A percentile compares a stretch with the other conserved stretches of the same genome.
phyloP scores from a whole-genome alignment of 1,284 basidiomycete genomes.

The Microbotryum scabiosae region DNA sequence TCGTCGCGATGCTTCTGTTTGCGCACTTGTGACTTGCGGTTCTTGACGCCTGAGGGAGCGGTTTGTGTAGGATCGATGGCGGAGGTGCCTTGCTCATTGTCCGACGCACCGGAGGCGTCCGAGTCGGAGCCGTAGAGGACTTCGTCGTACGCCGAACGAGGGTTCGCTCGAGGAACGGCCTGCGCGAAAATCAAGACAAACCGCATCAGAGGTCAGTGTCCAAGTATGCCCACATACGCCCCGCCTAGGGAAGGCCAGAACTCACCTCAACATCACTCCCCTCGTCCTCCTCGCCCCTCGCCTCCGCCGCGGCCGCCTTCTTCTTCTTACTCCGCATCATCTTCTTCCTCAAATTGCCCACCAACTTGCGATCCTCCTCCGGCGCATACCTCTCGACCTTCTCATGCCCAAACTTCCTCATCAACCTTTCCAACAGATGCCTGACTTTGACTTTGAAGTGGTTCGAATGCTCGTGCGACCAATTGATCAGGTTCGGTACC shows the following conservation, averaged over 20 bases:
- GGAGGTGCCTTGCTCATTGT: slow-evolving; percentile 49
- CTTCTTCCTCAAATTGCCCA: slow-evolving; percentile 82
- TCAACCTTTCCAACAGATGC: slow-evolving; percentile 93
- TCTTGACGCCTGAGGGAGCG: slow-evolving; percentile 10
- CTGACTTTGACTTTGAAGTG: slow-evolving; percentile 96
- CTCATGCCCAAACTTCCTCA: slow-evolving; percentile 82
- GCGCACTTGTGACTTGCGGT: slow-evolving; percentile 33
- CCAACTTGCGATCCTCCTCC: slow-evolving; percentile 65
- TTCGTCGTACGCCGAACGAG: slow-evolving; percentile 88
- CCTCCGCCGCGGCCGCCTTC: slow-evolving; percentile 48
- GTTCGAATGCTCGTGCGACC: slow-evolving; percentile 97
- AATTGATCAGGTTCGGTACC: slow-evolving; percentile 75
- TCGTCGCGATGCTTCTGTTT: slow-evolving; percentile 29
- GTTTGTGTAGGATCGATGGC: slow-evolving; percentile 38
- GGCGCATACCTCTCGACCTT: slow-evolving; percentile 55
- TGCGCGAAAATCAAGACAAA: slow-evolving; percentile 34
- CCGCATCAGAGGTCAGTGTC: slow-evolving; percentile 1
- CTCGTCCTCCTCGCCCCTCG: slow-evolving; percentile 45
- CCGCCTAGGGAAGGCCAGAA: slow-evolving; percentile 31
- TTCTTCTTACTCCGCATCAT: slow-evolving; percentile 82
- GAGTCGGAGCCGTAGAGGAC: slow-evolving; percentile 73
- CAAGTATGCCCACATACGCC: too few relatives aligned
- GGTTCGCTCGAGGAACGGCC: slow-evolving; percentile 41
- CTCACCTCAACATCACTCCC: slow-evolving; percentile 51
- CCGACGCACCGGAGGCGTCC: slow-evolving; percentile 60